A percentile compares a stretch with the other conserved stretches of the same genome.
Evolutionary conservation across 1,284 basidiomycete genomes (phyloP).

Genomic region (Xerocomus nothofagi): DNA sequence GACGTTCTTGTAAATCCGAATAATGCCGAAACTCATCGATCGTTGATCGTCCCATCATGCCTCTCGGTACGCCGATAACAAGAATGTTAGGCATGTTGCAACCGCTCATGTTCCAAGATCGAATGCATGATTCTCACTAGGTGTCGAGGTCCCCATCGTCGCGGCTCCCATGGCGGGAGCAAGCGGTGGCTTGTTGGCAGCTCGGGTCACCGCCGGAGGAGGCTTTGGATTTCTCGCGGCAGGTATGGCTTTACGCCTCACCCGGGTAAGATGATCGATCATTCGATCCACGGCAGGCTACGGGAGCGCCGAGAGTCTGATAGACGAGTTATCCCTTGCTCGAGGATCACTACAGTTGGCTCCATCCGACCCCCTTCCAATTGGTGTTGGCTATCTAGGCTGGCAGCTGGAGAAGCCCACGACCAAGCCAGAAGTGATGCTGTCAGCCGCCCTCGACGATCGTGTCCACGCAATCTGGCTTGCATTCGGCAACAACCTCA

Average conservation of each 20-base stretch:
- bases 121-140: constrained; percentile 32
- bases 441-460: constrained; percentile 54
- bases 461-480: constrained; percentile 72
- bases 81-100: constrained; percentile 32
- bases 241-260: constrained; percentile 39
- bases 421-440: constrained; percentile 27
- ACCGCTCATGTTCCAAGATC: neutral
- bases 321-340: constrained; percentile 49
- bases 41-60: no score
- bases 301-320: constrained; percentile 42
- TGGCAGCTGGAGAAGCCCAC: constrained; percentile 63
- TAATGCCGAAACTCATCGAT: no score
- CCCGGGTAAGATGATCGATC: neutral
- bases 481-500: constrained; percentile 61
- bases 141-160: constrained; percentile 56
- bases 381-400: constrained; percentile 72
- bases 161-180: constrained; percentile 69
- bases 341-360: constrained; percentile 39
- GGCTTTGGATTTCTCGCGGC: constrained; percentile 70
- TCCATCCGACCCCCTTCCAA: constrained; percentile 44
- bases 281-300: constrained; percentile 42
- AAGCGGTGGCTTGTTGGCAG: constrained; percentile 61
- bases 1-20: no score
- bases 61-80: constrained; percentile 40
- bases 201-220: constrained; percentile 59